Evolutionary conservation across 352 stramenopile genomes (phyloP).

Genomic region (Globisporangium yorkense): DNA sequence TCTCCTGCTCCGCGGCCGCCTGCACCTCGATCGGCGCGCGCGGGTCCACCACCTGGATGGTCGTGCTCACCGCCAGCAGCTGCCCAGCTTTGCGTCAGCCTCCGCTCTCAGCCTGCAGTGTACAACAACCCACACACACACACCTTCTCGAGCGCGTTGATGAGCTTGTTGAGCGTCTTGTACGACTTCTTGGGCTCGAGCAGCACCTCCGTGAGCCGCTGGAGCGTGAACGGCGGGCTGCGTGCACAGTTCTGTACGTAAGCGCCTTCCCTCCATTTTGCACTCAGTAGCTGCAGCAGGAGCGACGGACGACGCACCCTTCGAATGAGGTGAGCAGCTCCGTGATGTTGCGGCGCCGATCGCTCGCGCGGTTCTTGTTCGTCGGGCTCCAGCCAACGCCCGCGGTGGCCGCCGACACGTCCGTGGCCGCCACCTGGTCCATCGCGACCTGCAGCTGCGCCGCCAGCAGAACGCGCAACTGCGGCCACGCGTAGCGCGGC

Average conservation of each 20-base stretch:
- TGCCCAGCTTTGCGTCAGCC: slow-evolving; percentile 2
- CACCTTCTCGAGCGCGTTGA: slow-evolving; percentile 81
- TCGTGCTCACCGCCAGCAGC: slow-evolving; percentile 64
- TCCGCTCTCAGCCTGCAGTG: not conserved
- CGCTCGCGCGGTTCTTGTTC: slow-evolving; percentile 44
- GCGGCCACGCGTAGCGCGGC: slow-evolving; percentile 62
- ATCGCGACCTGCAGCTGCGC: slow-evolving; percentile 49
- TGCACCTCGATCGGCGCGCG: slow-evolving; percentile 12
- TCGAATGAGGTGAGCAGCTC: slow-evolving; percentile 63
- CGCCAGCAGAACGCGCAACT: slow-evolving; percentile 61
- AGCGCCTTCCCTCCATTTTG: not conserved
- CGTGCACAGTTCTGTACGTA: not conserved
- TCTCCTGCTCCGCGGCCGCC: not conserved
- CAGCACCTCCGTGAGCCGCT: slow-evolving; percentile 75
- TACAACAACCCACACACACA: not conserved
- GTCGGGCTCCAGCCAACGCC: slow-evolving; percentile 36
- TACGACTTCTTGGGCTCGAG: slow-evolving; percentile 63
- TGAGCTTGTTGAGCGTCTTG: slow-evolving; percentile 70
- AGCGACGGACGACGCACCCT: slow-evolving; percentile 14
- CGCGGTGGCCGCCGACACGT: slow-evolving; percentile 23
- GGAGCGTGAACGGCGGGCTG: slow-evolving; percentile 76
- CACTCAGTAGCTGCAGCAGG: not conserved
- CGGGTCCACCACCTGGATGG: slow-evolving; percentile 56
- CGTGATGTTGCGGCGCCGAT: slow-evolving; percentile 46
- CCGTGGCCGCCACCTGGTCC: slow-evolving; percentile 44